Conservation (phyloP, 2,329 filamentous ascomycete genomes). For the Colletotrichum sp. region DNA sequence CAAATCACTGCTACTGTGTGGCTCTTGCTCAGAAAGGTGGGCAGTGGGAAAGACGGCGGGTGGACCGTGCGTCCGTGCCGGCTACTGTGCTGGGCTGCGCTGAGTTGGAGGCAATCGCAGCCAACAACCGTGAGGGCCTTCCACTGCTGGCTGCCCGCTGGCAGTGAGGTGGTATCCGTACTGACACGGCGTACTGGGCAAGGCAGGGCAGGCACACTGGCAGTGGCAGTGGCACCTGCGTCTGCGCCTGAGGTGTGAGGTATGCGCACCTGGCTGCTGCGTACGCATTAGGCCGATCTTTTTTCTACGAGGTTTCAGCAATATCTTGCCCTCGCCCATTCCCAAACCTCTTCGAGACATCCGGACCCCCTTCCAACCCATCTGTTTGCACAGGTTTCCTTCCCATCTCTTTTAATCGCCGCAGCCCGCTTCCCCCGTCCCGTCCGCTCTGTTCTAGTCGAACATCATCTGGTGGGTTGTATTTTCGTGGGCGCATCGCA, state of each 20-base stretch:
- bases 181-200: neutral
- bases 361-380: constrained; percentile 20
- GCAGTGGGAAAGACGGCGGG: neutral
- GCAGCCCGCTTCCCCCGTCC: neutral
- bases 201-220: neutral
- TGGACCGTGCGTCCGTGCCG: neutral
- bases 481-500: constrained; percentile 14
- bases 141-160: neutral
- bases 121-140: neutral
- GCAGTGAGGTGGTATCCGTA: neutral
- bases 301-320: constrained; percentile 31
- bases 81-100: neutral
- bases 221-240: neutral
- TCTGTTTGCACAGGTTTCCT: constrained; percentile 17
- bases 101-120: neutral
- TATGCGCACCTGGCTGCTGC: neutral
- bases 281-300: constrained; percentile 19
- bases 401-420: constrained; percentile 21
- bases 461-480: constrained; percentile 14
- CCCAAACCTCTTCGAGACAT: constrained; percentile 28
- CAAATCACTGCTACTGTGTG: constrained; percentile 11
- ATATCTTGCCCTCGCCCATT: constrained; percentile 27
- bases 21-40: neutral
- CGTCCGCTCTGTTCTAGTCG: neutral
- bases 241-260: neutral